Evolutionary conservation across 2,329 filamentous ascomycete species (phyloP), one percentile per base, ranked within the genome.

Genomic region (Neodidymelliopsis sp.): DNA sequence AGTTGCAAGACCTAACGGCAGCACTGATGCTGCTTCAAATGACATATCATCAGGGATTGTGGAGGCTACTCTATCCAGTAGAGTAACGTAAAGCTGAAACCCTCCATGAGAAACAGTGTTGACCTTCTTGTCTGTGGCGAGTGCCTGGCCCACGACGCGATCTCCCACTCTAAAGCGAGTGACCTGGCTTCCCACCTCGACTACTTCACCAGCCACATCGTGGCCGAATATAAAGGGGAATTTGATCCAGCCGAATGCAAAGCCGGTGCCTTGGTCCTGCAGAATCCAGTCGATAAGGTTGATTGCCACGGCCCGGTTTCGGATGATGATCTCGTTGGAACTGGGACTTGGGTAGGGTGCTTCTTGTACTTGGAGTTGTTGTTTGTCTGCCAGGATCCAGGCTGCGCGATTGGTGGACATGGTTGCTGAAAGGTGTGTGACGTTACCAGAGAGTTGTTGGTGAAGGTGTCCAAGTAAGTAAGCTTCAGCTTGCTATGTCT

Each of bases 301-400:
- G 44, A 59, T 46, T 0, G 54, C 56, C 4, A 59, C 19, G 3
- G 52, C 54, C 13, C 37, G 35, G 19, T 53, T 55, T 24, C 43
- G 51, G 19, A 59, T 45, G 11, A 57, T 27, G 10, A 57, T 38
- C 24, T 59, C 48, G 15, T 39, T 40, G 1, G 48, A 20, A 1
- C 38, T 45, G 2, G 51, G 35, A 10, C 34, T 35, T 1, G 45
- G 38, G 11, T 40, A 23, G 3, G 51, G 49, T 11, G 54, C 42
- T 7, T 50, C 42, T n/a, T 40, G 22, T 6, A 59, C 42, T 42
- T 51, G 40, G 38, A 50, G 29, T 10, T 37, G 49, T 9, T 29
- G 34, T 13, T 27, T 37, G 13, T 37, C 34, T 27, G 34, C 22
- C 4, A 15, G 18, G n/a, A 29, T 29, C 27, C 27, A 29, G 8